These are phyloP conservation scores for Sphenostylis stenocarpa DNA, from an alignment of 306 rosid genomes.

Conservation along the genomic window DNA sequence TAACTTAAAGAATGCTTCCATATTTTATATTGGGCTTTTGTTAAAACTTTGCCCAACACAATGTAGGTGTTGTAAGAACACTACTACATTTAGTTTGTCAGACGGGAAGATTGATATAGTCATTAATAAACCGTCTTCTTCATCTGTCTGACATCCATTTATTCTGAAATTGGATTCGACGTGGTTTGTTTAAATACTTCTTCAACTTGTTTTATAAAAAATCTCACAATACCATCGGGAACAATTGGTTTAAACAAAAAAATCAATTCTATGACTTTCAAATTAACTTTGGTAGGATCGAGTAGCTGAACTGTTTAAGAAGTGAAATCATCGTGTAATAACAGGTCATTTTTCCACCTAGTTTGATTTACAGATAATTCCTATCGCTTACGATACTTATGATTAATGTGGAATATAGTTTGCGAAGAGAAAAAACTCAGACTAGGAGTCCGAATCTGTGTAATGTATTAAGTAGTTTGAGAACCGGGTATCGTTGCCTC, in stretches of 20 bases:
- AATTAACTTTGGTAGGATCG: background rate
- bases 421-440: background rate
- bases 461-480: background rate
- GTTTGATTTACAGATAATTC: background rate
- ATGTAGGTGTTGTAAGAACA: background rate
- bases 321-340: background rate
- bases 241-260: background rate
- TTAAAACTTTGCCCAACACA: background rate
- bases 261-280: background rate
- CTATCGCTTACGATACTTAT: background rate
- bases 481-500: background rate
- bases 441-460: background rate
- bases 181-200: background rate
- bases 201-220: conserved; percentile 13
- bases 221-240: background rate
- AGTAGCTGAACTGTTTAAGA: background rate
- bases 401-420: background rate
- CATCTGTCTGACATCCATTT: background rate
- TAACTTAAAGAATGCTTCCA: background rate
- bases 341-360: background rate
- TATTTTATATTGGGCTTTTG: background rate
- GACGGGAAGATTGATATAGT: background rate
- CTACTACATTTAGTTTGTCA: background rate
- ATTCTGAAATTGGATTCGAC: background rate
- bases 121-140: background rate